Conservation (phyloP, 805 yeast genomes). For the Myxozyma neotropica region DNA sequence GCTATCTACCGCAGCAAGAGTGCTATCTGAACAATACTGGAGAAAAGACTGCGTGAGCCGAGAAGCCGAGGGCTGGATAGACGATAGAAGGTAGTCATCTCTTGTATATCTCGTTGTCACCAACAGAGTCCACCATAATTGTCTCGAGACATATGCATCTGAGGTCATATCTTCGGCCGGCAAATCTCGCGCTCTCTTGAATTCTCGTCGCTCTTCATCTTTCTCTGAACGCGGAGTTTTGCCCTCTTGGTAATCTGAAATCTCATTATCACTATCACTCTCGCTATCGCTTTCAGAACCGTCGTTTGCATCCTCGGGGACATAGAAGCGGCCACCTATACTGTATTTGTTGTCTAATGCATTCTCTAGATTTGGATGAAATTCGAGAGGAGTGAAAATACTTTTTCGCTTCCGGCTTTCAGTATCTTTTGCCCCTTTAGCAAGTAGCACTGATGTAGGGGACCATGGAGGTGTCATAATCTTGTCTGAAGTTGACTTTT, state of each 20-base stretch:
- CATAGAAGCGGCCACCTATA: constrained; percentile 87
- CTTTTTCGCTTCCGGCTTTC: constrained; percentile 49
- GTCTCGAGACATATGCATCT: constrained; percentile 21
- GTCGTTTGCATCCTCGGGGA: constrained; percentile 41
- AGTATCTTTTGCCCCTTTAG: constrained; percentile 25
- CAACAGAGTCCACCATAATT: constrained; percentile 27
- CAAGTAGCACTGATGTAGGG: constrained; percentile 26
- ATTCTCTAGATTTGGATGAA: constrained; percentile 75
- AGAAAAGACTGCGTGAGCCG: constrained; percentile 10
- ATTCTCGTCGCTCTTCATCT: constrained; percentile 15
- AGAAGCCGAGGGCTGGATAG: constrained; percentile 17
- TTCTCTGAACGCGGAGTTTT: constrained; percentile 22
- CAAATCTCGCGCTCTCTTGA: constrained; percentile 1
- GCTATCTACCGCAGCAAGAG: constrained; percentile 22
- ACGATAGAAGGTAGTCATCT: constrained; percentile 20
- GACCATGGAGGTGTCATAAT: constrained; percentile 22
- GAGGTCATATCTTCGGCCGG: constrained; percentile 24
- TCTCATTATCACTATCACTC: constrained; percentile 20
- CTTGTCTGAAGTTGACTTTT: background rate
- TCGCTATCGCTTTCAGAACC: constrained; percentile 28
- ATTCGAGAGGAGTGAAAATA: constrained; percentile 77
- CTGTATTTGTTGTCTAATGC: constrained; percentile 84
- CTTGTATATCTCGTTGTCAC: constrained; percentile 8
- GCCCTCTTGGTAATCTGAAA: constrained; percentile 19
- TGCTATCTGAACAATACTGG: constrained; percentile 9